Percentiles rank a stretch among this genome's conserved stretches.
These are phyloP conservation scores for Neospora caninum DNA, from an alignment of 169 alveolate species.

Conservation along the genomic window DNA sequence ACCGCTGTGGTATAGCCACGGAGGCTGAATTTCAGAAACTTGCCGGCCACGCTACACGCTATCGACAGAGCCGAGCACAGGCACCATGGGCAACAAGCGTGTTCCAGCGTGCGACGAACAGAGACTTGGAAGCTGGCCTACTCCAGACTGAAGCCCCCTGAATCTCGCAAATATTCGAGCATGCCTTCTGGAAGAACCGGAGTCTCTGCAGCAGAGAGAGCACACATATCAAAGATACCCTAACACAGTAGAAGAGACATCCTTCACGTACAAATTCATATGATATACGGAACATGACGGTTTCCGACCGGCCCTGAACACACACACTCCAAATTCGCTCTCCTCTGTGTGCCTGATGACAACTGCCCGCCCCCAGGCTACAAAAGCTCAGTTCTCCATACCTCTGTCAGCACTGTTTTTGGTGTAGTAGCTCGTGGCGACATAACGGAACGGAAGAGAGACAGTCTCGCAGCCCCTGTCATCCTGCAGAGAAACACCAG, in stretches of 20 bases:
- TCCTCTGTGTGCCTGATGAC: not conserved
- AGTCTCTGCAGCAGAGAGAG: not conserved
- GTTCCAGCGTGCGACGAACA: too few species aligned
- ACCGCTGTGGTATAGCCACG: too few species aligned
- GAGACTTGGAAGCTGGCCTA: not conserved
- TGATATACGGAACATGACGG: not conserved
- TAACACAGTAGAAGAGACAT: not conserved
- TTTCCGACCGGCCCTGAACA: not conserved
- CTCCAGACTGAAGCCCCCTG: conserved; percentile 10
- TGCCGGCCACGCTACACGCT: too few species aligned
- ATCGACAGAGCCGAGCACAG: too few species aligned
- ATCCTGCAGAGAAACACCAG: not conserved
- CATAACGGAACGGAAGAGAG: conserved; percentile 73
- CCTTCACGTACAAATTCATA: not conserved
- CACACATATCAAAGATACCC: not conserved
- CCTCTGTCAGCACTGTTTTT: conserved; percentile 57
- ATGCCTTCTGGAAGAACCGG: conserved; percentile 47
- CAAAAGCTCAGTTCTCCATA: not conserved
- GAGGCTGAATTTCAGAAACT: too few species aligned
- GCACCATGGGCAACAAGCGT: too few species aligned
- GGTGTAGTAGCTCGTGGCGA: conserved; percentile 69
- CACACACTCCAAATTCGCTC: not conserved
- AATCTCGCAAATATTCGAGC: conserved; percentile 4
- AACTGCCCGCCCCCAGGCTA: too few species aligned
- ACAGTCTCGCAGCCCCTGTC: conserved; percentile 55